Evolutionary conservation across 2,329 filamentous ascomycete species (phyloP).

Genomic region (Ceratocystis eucalypticola): DNA sequence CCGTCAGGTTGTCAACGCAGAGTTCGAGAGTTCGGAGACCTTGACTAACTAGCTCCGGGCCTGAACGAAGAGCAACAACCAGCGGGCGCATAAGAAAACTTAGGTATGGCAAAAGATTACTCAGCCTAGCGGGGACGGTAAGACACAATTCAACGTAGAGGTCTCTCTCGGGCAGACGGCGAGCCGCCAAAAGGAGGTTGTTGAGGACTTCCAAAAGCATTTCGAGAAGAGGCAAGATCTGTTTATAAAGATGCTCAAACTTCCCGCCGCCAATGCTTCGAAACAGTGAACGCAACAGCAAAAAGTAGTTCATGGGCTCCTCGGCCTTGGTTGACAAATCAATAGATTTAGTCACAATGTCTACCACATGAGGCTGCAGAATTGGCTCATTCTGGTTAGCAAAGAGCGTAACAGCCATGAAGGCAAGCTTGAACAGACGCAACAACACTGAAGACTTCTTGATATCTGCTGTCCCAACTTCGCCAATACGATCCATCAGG

Average conservation of each 20-base stretch:
- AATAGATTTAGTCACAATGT: slow-evolving; percentile 94
- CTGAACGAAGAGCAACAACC: slow-evolving; percentile 85
- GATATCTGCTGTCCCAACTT: slow-evolving; percentile 83
- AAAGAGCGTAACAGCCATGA: slow-evolving; percentile 98
- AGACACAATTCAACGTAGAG: slow-evolving; percentile 94
- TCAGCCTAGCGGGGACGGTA: slow-evolving; percentile 85
- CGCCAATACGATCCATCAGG: slow-evolving; percentile 88
- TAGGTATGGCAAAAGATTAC: slow-evolving; percentile 85
- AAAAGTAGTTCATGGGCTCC: slow-evolving; percentile 97
- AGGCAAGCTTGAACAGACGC: slow-evolving; percentile 91
- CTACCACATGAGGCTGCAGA: slow-evolving; percentile 85
- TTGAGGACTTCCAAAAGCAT: slow-evolving; percentile 97
- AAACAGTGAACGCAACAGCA: slow-evolving; percentile 82
- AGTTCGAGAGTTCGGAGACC: slow-evolving; percentile 86
- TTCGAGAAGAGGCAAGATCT: slow-evolving; percentile 87
- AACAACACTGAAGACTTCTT: slow-evolving; percentile 87
- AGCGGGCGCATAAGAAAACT: slow-evolving; percentile 95
- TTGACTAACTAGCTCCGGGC: slow-evolving; percentile 87
- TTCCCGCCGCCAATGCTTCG: slow-evolving; percentile 92
- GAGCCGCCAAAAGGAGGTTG: slow-evolving; percentile 77
- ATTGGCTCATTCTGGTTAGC: slow-evolving; percentile 91
- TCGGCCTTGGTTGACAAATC: slow-evolving; percentile 90
- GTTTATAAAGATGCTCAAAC: slow-evolving; percentile 96
- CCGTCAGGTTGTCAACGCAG: slow-evolving; percentile 94
- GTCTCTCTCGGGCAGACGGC: slow-evolving; percentile 81